Percentiles rank a stretch among this genome's conserved stretches.
Evolutionary conservation across 495 filamentous ascomycete species (phyloP).

Genomic region (Barbatosphaeria neglecta): DNA sequence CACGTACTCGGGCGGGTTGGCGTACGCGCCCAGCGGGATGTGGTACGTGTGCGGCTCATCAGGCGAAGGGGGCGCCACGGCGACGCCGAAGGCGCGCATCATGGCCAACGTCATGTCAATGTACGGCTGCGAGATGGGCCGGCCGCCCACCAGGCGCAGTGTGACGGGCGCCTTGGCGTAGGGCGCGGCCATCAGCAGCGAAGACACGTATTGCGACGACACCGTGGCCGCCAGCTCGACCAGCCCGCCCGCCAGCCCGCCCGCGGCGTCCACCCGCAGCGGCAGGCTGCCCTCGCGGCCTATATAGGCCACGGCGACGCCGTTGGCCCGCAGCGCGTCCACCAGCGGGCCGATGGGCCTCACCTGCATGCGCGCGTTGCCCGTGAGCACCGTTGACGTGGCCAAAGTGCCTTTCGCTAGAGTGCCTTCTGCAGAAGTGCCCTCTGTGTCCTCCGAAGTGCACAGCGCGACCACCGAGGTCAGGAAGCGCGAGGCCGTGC

Average conservation of each 20-base stretch:
- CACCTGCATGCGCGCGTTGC: conserved; percentile 93
- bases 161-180: conserved; percentile 92
- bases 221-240: conserved; percentile 90
- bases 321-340: conserved; percentile 76
- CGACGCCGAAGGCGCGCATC: conserved; percentile 89
- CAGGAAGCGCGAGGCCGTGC: conserved; percentile 90
- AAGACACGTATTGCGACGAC: conserved; percentile 95
- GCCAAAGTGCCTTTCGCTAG: too few relatives aligned
- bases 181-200: conserved; percentile 90
- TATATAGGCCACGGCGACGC: conserved; percentile 69
- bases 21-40: conserved; percentile 77
- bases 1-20: conserved; percentile 75
- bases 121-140: conserved; percentile 92
- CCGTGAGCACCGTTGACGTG: conserved; percentile 74
- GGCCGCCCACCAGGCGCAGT: conserved; percentile 78
- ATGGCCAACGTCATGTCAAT: conserved; percentile 98
- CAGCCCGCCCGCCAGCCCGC: conserved; percentile 79
- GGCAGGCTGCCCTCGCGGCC: conserved; percentile 74
- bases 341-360: conserved; percentile 91
- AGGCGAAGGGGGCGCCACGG: conserved; percentile 47
- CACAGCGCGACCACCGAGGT: conserved; percentile 87
- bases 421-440: too few relatives aligned
- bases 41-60: conserved; percentile 82
- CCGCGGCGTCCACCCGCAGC: conserved; percentile 66
- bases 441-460: conserved; percentile 42